phyloP scores from a whole-genome alignment of 495 filamentous ascomycete species.

The Penicillium psychrofluorescens region DNA sequence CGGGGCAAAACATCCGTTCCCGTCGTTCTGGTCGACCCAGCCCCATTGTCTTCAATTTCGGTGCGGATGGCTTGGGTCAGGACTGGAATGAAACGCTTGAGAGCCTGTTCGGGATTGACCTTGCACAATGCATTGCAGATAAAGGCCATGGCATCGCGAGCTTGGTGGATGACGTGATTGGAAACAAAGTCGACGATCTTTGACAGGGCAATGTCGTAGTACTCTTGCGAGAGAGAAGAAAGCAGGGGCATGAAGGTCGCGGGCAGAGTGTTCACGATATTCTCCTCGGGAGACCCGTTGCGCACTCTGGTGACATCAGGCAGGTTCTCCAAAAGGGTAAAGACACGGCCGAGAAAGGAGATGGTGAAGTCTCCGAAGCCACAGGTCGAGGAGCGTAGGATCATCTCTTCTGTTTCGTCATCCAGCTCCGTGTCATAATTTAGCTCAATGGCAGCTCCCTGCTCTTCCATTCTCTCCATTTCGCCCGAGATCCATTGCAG shows the following conservation, averaged over 20 bases:
- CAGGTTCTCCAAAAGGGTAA: slow-evolving; percentile 90
- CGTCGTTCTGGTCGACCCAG: slow-evolving; percentile 86
- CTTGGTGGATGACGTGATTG: slow-evolving; percentile 94
- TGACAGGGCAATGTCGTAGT: slow-evolving; percentile 84
- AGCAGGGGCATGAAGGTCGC: slow-evolving; percentile 88
- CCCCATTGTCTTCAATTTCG: slow-evolving; percentile 96
- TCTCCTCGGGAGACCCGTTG: slow-evolving; percentile 90
- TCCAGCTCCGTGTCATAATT: slow-evolving; percentile 77
- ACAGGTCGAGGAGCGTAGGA: slow-evolving; percentile 91
- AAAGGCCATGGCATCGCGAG: slow-evolving; percentile 96
- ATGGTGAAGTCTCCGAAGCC: slow-evolving; percentile 88
- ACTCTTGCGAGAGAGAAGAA: slow-evolving; percentile 82
- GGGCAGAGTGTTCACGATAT: slow-evolving; percentile 91
- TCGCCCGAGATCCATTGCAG: slow-evolving; percentile 91
- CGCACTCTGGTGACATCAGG: slow-evolving; percentile 82
- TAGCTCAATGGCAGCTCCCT: slow-evolving; percentile 74
- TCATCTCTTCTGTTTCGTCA: slow-evolving; percentile 81
- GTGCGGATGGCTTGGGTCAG: slow-evolving; percentile 85
- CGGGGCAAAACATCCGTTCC: slow-evolving; percentile 89
- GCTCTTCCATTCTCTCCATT: slow-evolving; percentile 85
- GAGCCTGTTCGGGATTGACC: slow-evolving; percentile 82
- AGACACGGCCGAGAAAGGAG: slow-evolving; percentile 85
- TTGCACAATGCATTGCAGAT: slow-evolving; percentile 96
- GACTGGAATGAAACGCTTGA: slow-evolving; percentile 84
- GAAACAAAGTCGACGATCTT: slow-evolving; percentile 92